phyloP scores from a whole-genome alignment of 192 early-diverging fungal species.

The Coemansia sp. region DNA sequence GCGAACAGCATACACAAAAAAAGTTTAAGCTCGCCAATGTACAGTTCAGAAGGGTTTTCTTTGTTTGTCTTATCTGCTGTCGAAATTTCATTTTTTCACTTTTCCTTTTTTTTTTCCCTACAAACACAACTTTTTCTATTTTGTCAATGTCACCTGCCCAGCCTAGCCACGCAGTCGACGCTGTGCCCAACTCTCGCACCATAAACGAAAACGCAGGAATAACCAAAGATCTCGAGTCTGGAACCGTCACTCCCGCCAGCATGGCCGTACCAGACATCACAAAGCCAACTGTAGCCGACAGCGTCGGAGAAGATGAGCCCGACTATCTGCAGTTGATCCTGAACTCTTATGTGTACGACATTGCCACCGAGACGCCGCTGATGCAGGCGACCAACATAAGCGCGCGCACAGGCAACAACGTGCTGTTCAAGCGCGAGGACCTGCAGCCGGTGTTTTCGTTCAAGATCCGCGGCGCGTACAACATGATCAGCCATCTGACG shows the following conservation, averaged over 20 bases:
- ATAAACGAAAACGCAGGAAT: slow-evolving; percentile 47
- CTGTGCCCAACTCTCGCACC: slow-evolving; percentile 47
- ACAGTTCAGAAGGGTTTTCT: background rate
- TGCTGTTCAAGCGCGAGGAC: slow-evolving; percentile 95
- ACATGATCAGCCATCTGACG: slow-evolving; percentile 82
- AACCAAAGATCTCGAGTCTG: slow-evolving; percentile 18
- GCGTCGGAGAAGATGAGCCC: slow-evolving; percentile 32
- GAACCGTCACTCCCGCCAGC: background rate
- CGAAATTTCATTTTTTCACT: background rate
- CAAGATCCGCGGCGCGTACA: slow-evolving; percentile 98
- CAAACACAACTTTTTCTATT: background rate
- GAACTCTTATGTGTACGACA: slow-evolving; percentile 92
- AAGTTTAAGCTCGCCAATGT: background rate
- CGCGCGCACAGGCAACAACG: slow-evolving; percentile 61
- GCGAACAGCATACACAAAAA: background rate
- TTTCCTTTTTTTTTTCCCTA: background rate
- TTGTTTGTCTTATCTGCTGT: background rate
- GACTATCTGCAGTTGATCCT: slow-evolving; percentile 95
- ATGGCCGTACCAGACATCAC: background rate
- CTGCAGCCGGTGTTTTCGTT: slow-evolving; percentile 96
- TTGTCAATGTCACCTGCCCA: background rate
- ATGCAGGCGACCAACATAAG: slow-evolving; percentile 82
- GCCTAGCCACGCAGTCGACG: background rate
- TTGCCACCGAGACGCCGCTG: slow-evolving; percentile 89
- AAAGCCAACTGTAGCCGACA: slow-evolving; percentile 3